phyloP scores from a whole-genome alignment of 2,329 filamentous ascomycete genomes.

The Escovopsis sp. region DNA sequence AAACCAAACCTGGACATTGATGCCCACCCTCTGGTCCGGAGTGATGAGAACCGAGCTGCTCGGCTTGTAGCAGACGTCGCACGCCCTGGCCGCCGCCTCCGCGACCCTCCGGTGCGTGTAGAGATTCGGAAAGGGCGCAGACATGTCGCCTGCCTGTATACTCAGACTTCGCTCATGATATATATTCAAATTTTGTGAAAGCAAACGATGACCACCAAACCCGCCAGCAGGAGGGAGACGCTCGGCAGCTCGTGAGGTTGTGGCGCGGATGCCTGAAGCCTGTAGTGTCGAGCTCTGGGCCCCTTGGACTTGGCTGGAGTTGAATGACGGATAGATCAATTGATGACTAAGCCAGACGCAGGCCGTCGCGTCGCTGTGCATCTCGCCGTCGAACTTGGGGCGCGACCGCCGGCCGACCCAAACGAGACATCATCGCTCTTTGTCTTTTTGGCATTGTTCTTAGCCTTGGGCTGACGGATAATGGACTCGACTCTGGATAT shows the following conservation, averaged over 20 bases:
- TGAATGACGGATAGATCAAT: neutral
- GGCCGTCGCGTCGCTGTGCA: neutral
- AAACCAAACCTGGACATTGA: neutral
- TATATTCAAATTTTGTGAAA: too few relatives aligned
- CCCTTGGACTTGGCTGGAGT: neutral
- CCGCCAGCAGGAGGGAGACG: too few relatives aligned
- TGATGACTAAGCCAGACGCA: neutral
- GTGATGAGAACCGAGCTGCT: conserved; percentile 79
- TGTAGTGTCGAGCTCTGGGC: too few relatives aligned
- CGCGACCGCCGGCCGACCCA: neutral
- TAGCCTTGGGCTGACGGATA: neutral
- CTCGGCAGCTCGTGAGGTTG: neutral
- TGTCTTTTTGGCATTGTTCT: neutral
- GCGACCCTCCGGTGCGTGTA: conserved; percentile 82
- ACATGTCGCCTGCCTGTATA: conserved; percentile 3
- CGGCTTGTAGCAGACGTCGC: conserved; percentile 84
- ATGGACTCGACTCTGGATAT: conserved; percentile 34
- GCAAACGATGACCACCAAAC: too few relatives aligned
- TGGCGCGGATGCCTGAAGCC: neutral
- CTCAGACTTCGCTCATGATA: neutral
- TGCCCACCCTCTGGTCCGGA: conserved; percentile 65
- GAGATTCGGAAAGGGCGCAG: conserved; percentile 48
- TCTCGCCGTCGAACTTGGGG: neutral
- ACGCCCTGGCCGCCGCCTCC: conserved; percentile 68
- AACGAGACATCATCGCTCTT: neutral